Conservation (phyloP, 2,329 filamentous ascomycete species). For the Colletotrichum eleusines region DNA sequence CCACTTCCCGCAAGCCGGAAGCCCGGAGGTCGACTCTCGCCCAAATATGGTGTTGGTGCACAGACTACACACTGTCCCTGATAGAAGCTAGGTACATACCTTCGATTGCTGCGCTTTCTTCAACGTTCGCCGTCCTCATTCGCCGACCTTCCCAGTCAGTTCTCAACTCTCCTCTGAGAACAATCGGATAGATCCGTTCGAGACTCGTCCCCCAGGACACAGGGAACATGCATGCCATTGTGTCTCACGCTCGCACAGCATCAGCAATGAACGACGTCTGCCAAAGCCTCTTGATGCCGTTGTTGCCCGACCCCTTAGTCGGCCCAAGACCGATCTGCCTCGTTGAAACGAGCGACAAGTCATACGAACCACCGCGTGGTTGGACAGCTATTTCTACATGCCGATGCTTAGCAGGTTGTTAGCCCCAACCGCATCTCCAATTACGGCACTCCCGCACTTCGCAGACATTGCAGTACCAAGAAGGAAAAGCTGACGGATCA, state of each 20-base stretch:
- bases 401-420: too few relatives aligned
- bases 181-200: background rate
- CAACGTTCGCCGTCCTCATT: background rate
- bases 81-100: background rate
- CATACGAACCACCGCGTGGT: background rate
- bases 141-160: background rate
- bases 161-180: background rate
- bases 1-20: slow-evolving; percentile 7
- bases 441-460: too few relatives aligned
- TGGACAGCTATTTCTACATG: background rate
- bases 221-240: background rate
- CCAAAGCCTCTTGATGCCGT: background rate
- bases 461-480: too few relatives aligned
- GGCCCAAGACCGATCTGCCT: background rate
- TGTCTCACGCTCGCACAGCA: slow-evolving; percentile 8
- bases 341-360: slow-evolving; percentile 5
- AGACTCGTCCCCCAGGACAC: background rate
- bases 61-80: background rate
- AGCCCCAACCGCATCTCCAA: too few relatives aligned
- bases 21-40: slow-evolving; percentile 16
- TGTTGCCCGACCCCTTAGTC: background rate
- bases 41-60: slow-evolving; percentile 19
- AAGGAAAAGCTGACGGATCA: too few relatives aligned
- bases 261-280: background rate
- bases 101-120: background rate